Base-by-base conservation (phyloP, 257 asterid genomes). In the Linaria vulgaris region DNA sequence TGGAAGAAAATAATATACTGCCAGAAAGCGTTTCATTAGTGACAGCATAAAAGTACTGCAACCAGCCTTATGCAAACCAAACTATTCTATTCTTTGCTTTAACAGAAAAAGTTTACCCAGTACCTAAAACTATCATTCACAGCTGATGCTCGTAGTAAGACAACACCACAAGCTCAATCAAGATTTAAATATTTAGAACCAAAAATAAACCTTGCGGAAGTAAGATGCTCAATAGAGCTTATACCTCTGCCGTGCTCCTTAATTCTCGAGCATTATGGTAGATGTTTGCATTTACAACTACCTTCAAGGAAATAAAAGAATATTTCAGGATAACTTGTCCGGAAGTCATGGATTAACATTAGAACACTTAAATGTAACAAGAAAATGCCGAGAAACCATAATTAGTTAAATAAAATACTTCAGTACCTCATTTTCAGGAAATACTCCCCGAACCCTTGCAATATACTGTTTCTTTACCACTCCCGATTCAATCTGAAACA, bases 401-500 rank as follows among this genome's bases (percentile, higher is more conserved):
- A 54, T 21, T 48, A 20, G 34, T 46, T 13, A 51, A 37, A n/a
- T n/a, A 44, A 71, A 0, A 62, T 22, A 55, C 13, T 43, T 25
- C 68, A 61, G 59, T 77, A 94, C 99, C 97, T 90, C 88, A 67
- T 79, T 59, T 69, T 87, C 96, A 11, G 99, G 99, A 79, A 94
- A 94, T 16, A 78, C 83, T 49, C 99, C 99, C 37, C 69, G 16
- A 34, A 94, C 97, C 78, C 83, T 83, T 1, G 99, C 99, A 77
- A 90, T 77, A 72, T 94, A 94, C 69, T 79, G 83, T 70, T 94
- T 94, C 83, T 85, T 80, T 69, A 94, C 88, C 73, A 61, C 76
- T 65, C 99, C 97, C 2, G 96, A 74, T 83, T 82, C 95, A 67
- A 94, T 94, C 99, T 89, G 79, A 44, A 76, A 74, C 54, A 71